Evolutionary conservation across 2,329 filamentous ascomycete genomes (phyloP).

Genomic region (Pestalotiopsis sp.): DNA sequence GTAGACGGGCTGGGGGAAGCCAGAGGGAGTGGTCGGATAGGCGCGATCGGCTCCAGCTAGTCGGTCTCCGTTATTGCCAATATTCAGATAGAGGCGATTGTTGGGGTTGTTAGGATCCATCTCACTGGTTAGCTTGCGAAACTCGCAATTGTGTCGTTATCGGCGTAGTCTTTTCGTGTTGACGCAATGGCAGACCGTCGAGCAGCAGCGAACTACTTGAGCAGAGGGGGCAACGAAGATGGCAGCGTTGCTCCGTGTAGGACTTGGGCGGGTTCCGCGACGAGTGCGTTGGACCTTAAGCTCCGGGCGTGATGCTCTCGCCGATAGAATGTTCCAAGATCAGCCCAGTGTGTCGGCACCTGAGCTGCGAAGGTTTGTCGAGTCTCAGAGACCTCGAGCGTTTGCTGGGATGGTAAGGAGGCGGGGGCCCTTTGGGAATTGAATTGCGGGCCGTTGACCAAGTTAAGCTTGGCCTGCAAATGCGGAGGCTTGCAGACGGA

Average conservation of each 20-base stretch:
- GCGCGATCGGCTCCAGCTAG: conserved; percentile 65
- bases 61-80: conserved; percentile 67
- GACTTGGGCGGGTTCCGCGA: neutral
- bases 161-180: neutral
- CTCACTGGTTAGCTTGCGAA: neutral
- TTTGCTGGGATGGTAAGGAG: neutral
- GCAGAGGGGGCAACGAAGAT: neutral
- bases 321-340: neutral
- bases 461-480: neutral
- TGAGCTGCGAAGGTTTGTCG: neutral
- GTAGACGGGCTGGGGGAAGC: conserved; percentile 89
- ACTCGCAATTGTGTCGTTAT: neutral
- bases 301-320: neutral
- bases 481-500: neutral
- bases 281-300: neutral
- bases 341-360: neutral
- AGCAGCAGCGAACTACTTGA: neutral
- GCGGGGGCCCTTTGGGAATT: neutral
- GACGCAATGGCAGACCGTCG: neutral
- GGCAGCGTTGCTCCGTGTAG: neutral
- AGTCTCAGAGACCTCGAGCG: neutral
- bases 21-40: conserved; percentile 90
- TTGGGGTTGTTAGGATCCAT: conserved; percentile 52
- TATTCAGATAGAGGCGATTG: conserved; percentile 68
- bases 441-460: conserved; percentile 6